Base-by-base conservation (phyloP, 2,329 filamentous ascomycete species). In the Ampelomyces quisqualis region DNA sequence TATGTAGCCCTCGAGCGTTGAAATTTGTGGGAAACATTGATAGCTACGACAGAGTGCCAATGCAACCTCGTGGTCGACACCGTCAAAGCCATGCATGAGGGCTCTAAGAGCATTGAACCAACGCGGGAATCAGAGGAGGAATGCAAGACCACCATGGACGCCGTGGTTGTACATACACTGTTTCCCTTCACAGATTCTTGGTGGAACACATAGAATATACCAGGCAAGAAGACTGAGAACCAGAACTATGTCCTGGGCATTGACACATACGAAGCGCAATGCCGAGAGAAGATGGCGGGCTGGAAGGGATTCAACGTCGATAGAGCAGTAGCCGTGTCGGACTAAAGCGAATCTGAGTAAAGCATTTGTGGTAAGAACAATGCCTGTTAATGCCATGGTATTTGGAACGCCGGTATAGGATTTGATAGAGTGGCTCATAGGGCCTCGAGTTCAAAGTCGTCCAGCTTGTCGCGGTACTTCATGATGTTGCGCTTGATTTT, bases 401-500 rank as follows among this genome's bases (percentile, higher is more conserved):
- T 36, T 38, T 13, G 17, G 36, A 57, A 64, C 60, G 56, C 60
- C 61, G 27, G 57, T 58, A 47, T 40, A 29, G 31, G 17, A 22
- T 41, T 1, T 2, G 8, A 3, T 0, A 3, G 22, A 3, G 13
- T 19, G 9, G 14, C 33, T 37, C 47, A 68, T 28, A 66, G 37
- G 14, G 60, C 55, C 29, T 65, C 65, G 34, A 96, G 73, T 73
- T 97, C 91, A 64, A 95, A 97, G 71, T 97, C 91, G 71, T 97
- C 91, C 71, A 96, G 71, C 75, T 95, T 88, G 70, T 96, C 90
- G 58, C 89, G 82, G 68, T 96, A 97, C 71, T 88, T 88, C 81
- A 95, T 84, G 51, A 96, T 95, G 65, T 90, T 93, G 65, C 86
- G 81, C 85, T 95, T 95, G 69, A 97, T 90, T 86, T 96, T 96